Evolutionary conservation across 1,139 yeast species (phyloP).

Genomic region (Candida sp.): DNA sequence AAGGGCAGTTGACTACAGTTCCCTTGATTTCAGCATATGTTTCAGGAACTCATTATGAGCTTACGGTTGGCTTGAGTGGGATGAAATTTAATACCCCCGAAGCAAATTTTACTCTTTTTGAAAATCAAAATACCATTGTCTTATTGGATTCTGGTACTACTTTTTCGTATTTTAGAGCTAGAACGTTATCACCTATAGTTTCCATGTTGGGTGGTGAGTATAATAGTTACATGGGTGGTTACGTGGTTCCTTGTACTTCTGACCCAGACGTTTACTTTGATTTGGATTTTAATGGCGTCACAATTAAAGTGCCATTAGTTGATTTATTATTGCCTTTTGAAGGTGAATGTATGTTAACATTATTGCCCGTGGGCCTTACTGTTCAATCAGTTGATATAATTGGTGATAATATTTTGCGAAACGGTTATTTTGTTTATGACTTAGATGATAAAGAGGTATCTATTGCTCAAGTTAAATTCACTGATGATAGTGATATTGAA

Average conservation of each 20-base stretch:
- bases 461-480: slow-evolving; percentile 57
- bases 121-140: neutral
- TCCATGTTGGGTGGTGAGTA: slow-evolving; percentile 18
- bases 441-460: slow-evolving; percentile 44
- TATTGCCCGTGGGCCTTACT: slow-evolving; percentile 11
- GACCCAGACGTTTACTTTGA: slow-evolving; percentile 12
- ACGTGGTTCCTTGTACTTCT: slow-evolving; percentile 14
- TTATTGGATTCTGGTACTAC: slow-evolving; percentile 69
- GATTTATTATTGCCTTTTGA: slow-evolving; percentile 11
- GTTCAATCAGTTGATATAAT: slow-evolving; percentile 5
- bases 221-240: slow-evolving; percentile 8
- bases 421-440: slow-evolving; percentile 23
- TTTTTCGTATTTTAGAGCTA: slow-evolving; percentile 47
- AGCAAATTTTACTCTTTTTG: neutral
- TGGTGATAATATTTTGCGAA: slow-evolving; percentile 24
- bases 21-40: slow-evolving; percentile 11
- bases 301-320: slow-evolving; percentile 23
- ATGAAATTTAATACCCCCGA: neutral
- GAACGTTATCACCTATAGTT: slow-evolving; percentile 36
- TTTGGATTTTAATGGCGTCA: slow-evolving; percentile 25
- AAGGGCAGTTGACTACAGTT: slow-evolving; percentile 38
- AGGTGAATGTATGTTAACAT: slow-evolving; percentile 14
- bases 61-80: neutral
- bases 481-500: slow-evolving; percentile 41
- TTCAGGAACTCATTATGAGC: neutral